A percentile compares a stretch with the other conserved stretches of the same genome.
Conservation (phyloP, 108 stramenopile species). For the Poteriospumella lacustris region DNA sequence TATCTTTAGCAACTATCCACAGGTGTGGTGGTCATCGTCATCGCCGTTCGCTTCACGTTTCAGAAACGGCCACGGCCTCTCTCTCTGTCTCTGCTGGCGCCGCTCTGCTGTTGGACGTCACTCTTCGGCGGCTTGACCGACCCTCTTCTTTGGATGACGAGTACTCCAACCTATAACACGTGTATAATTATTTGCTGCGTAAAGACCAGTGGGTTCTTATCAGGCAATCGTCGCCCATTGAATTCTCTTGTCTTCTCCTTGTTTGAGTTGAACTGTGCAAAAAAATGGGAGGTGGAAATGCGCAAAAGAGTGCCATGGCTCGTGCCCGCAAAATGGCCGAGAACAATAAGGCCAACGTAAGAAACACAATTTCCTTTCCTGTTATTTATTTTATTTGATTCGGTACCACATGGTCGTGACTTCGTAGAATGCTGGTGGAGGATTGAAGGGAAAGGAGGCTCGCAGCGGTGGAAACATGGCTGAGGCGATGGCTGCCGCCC, state of each 20-base stretch:
- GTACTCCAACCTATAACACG: no score
- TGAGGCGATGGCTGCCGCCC: conserved; percentile 9
- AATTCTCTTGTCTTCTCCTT: background rate
- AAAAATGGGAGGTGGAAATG: conserved; percentile 6
- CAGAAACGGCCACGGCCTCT: no score
- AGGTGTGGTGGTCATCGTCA: no score
- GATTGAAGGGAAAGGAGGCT: conserved; percentile 5
- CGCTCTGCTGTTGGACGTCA: no score
- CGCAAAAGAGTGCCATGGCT: background rate
- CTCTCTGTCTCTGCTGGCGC: no score
- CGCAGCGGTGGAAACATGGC: conserved; percentile 3
- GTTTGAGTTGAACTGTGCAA: background rate
- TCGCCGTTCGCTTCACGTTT: no score
- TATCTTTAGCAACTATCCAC: no score
- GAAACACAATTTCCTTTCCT: background rate
- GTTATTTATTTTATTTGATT: background rate
- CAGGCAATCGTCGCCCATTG: no score
- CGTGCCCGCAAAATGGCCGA: background rate
- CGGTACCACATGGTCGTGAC: background rate
- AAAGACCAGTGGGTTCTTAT: no score
- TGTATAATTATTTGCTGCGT: no score
- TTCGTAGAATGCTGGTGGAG: conserved; percentile 12
- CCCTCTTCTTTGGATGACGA: no score
- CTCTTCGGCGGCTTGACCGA: no score
- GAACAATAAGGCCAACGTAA: background rate